Evolutionary conservation across 1,139 yeast genomes (phyloP), one percentile per base, ranked within the genome.

Genomic region (Lodderomyces metapsilosis): DNA sequence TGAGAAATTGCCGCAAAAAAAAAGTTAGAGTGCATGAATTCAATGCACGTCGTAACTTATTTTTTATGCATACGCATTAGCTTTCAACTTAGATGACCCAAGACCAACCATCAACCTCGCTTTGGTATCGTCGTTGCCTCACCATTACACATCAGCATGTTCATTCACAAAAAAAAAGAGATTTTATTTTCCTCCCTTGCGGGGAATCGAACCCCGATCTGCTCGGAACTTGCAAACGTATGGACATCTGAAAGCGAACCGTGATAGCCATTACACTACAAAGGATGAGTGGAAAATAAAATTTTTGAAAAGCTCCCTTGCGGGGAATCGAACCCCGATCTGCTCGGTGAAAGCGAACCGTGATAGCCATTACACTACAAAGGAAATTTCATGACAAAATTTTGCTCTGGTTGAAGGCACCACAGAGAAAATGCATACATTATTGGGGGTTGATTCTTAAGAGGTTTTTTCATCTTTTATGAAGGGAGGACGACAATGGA

Each of bases 241-340:
- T 6, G 17, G 10, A 4, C 27, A 24, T 24, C 10, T 35, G 38
- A 35, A 35, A 35, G 38, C 38, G 38, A 35, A 35, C 38, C 38
- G 38, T 35, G 38, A 35, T 35, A 35, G 38, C 38, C 38, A 23
- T 35, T 35, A 27, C 31, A 27, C 31, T 27, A 27, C 31, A 27
- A 27, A 27, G 31, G 31, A 24, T 24, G 27, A 6, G 22, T 20
- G 7, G 22, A 20, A 20, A 20, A 20, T 20, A n/a, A n/a, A n/a
- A n/a, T n/a, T n/a, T n/a, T 20, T 5, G 22, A 20, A 20, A 20
- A 20, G 45, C 76, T 80, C 84, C 85, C 84, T 78, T 79, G 74
- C 85, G 80, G 85, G 85, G 85, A 80, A 81, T 80, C 82, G 85
- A 80, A 80, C 85, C 84, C 85, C 80, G 85, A 82, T 76, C 74